These are phyloP conservation scores for Fusarium nanum DNA, from an alignment of 2,329 filamentous ascomycete species.

Conservation along the genomic window DNA sequence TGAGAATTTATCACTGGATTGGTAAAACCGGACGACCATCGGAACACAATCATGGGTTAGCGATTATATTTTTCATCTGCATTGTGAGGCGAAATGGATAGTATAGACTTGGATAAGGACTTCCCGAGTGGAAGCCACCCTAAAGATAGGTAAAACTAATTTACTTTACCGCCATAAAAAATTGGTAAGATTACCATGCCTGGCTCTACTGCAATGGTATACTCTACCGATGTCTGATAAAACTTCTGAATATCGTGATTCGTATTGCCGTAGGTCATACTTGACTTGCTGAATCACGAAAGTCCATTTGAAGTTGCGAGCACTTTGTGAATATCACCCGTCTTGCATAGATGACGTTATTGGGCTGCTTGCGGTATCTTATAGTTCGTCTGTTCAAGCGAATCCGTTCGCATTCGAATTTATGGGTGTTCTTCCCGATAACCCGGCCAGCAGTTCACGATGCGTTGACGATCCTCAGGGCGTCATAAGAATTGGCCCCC, in stretches of 20 bases:
- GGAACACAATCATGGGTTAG: background rate
- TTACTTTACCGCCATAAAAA: background rate
- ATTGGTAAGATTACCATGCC: background rate
- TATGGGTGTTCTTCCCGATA: background rate
- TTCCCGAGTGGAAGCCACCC: background rate
- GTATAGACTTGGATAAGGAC: background rate
- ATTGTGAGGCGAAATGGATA: constrained; percentile 13
- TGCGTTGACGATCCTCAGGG: background rate
- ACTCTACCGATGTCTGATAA: background rate
- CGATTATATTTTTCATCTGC: constrained; percentile 2
- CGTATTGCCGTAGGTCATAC: too few relatives aligned
- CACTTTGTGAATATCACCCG: background rate
- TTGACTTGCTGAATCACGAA: background rate
- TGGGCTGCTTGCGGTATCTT: background rate
- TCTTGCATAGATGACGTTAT: background rate
- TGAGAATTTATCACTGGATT: constrained; percentile 49
- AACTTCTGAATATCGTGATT: too few relatives aligned
- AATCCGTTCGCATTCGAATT: background rate
- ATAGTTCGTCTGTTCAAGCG: background rate
- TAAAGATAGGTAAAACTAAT: background rate
- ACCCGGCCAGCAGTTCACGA: background rate
- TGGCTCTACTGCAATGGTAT: background rate
- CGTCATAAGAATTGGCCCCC: too few relatives aligned
- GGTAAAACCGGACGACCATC: constrained; percentile 45
- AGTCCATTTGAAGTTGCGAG: background rate